Base-by-base conservation (phyloP, 2,329 filamentous ascomycete genomes). In the Hypoxylon rubiginosum region DNA sequence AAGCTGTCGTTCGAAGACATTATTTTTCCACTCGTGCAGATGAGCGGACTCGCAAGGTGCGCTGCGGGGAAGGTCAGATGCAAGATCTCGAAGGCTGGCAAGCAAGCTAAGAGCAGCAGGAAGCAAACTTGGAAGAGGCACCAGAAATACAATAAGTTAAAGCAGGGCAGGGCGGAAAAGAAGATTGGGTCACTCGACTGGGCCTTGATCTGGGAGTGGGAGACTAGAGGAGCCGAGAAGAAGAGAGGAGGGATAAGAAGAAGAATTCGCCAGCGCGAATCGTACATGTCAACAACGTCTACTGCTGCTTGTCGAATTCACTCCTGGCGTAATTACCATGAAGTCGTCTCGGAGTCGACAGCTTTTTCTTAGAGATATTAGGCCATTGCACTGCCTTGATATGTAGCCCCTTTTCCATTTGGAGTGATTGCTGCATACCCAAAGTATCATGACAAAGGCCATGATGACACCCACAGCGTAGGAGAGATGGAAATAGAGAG, bases 51-150 rank as follows among this genome's bases (percentile, higher is more conserved):
- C 45, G 72, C 66, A 2, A 72, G 70, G 52, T 57, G 76, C 46
- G 72, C 73, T n/a, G 70, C 71, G 24, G 72, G 66, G 63, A 67
- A 74, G 56, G 71, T 77, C 26, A 68, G 60, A 50, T 61, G 69
- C n/a, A 71, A 71, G 58, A 59, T 73, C n/a, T 36, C n/a, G 3
- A 64, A 64, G 49, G 65, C 67, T 1, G 68, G 74, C 15, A 62
- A 63, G 49, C 45, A 68, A 19, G 68, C 67, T 4, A 68, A 49
- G 24, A 65, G 45, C 26, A 66, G 59, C 30, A 70, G 75, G 5
- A 71, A 74, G 49, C 71, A 70, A 28, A 62, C 69, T 19, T 68
- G 69, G 68, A 77, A 77, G 70, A 70, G 64, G 49, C 56, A 74
- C 21, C 51, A 65, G 53, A 71, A 72, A 53, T 70, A 70, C 19